Evolutionary conservation across 2,329 filamentous ascomycete species (phyloP).

Genomic region (Colletotrichum sp.): DNA sequence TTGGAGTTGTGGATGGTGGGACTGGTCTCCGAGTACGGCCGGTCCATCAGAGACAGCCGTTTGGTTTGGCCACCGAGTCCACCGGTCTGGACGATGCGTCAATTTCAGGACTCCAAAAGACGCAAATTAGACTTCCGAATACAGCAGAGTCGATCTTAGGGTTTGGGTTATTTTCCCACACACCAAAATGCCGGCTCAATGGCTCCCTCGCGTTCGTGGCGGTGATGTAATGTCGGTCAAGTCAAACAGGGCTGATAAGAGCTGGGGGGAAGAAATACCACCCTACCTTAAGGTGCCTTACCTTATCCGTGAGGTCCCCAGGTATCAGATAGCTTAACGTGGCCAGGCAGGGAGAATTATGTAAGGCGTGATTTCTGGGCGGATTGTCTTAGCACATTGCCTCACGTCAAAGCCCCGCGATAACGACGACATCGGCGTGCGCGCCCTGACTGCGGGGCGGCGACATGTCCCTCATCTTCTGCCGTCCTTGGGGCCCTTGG

Average conservation of each 20-base stretch:
- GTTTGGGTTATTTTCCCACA: neutral
- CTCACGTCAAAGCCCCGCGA: slow-evolving; percentile 13
- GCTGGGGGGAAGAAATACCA: neutral
- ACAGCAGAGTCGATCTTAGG: neutral
- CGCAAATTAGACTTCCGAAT: neutral
- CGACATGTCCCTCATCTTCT: neutral
- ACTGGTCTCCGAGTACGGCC: slow-evolving; percentile 12
- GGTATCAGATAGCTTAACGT: neutral
- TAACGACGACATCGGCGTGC: slow-evolving; percentile 19
- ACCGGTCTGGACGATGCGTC: neutral
- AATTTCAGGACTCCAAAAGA: neutral
- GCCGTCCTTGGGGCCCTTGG: neutral
- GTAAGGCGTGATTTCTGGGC: neutral
- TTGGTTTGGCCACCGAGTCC: neutral
- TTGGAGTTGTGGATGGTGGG: neutral
- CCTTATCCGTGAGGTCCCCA: neutral
- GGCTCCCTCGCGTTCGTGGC: neutral
- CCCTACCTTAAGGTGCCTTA: neutral
- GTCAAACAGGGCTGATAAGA: slow-evolving; percentile 16
- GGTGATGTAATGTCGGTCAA: slow-evolving; percentile 16
- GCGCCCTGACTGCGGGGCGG: neutral
- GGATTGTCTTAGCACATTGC: slow-evolving; percentile 5
- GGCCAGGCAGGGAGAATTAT: neutral
- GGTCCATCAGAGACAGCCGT: neutral
- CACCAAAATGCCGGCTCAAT: slow-evolving; percentile 2